Evolutionary conservation across 345 rosid genomes (phyloP), one percentile per base, ranked within the genome.

Genomic region (Pistacia atlantica): DNA sequence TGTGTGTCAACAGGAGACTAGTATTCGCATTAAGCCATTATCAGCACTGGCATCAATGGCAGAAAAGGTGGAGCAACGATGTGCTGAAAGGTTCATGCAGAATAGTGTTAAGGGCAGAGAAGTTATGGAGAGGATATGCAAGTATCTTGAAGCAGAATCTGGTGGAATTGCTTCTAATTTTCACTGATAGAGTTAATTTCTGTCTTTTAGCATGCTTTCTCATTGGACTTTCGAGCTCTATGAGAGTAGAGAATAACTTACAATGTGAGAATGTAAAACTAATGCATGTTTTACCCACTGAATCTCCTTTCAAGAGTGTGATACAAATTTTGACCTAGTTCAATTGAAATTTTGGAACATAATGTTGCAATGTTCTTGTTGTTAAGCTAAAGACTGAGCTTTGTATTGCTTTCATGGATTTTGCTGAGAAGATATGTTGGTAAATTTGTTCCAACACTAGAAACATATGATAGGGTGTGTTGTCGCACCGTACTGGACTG

Each of bases 101-200:
- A 95, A 95, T 65, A 93, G 99, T 76, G 83, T 79, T 2, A 95
- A 95, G 82, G 96, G 99, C 22, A 83, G 98, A 78, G 97, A 95
- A 79, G 99, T 95, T 33, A 93, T 92, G 99, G 99, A 96, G 82
- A 90, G 92, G 80, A 96, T 96, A 73, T 96, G 99, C 74, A 93
- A 86, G 87, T 96, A 90, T 85, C 93, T 93, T 71, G 99, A 96
- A 85, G 92, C 95, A 66, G 98, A 93, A 84, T 86, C 97, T 42
- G 75, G 91, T 37, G 90, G 89, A 4, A 89, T 89, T 46, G 20
- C 85, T 45, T 88, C 76, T 92, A 79, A 86, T 77, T 73, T 52
- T 55, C 45, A 31, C 65, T 58, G 22, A 0, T 48, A 55, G 31
- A 63, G 51, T 78, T 73, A 9, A 31, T 38, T 67, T 51, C 28